phyloP scores from a whole-genome alignment of 1,284 basidiomycete species.

The Paramarasmius palmivorus region DNA sequence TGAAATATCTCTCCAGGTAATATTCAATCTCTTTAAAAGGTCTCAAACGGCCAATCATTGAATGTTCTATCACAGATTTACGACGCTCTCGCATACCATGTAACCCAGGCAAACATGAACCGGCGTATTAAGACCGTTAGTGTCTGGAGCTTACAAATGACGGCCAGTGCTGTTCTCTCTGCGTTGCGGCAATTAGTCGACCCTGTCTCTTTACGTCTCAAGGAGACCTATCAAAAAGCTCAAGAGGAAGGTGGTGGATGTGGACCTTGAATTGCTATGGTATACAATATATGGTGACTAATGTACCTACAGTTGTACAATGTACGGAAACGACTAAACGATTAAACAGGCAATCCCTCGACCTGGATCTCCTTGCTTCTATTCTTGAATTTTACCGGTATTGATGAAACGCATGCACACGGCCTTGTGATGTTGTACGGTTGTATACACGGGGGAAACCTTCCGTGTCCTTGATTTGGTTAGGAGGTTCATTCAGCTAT shows the following conservation, averaged over 20 bases:
- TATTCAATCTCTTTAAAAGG: slow-evolving; percentile 9
- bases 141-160: slow-evolving; percentile 66
- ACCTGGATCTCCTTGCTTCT: no score
- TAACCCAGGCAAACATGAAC: slow-evolving; percentile 84
- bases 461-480: neutral
- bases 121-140: slow-evolving; percentile 85
- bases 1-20: slow-evolving; percentile 74
- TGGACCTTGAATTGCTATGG: neutral
- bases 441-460: neutral
- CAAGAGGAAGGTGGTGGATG: slow-evolving; percentile 3
- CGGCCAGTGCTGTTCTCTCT: slow-evolving; percentile 45
- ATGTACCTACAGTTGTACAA: no score
- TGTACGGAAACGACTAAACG: no score
- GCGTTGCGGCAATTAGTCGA: slow-evolving; percentile 44
- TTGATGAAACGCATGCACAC: neutral
- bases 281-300: neutral
- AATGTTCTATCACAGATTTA: slow-evolving; percentile 56
- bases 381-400: neutral
- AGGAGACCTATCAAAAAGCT: slow-evolving; percentile 36
- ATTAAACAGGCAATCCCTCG: no score
- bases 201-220: slow-evolving; percentile 42
- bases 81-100: slow-evolving; percentile 90
- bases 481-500: neutral
- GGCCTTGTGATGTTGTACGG: neutral
- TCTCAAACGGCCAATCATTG: slow-evolving; percentile 4